Conservation (phyloP, 805 yeast genomes). For the Saccharomycopsis sp. region DNA sequence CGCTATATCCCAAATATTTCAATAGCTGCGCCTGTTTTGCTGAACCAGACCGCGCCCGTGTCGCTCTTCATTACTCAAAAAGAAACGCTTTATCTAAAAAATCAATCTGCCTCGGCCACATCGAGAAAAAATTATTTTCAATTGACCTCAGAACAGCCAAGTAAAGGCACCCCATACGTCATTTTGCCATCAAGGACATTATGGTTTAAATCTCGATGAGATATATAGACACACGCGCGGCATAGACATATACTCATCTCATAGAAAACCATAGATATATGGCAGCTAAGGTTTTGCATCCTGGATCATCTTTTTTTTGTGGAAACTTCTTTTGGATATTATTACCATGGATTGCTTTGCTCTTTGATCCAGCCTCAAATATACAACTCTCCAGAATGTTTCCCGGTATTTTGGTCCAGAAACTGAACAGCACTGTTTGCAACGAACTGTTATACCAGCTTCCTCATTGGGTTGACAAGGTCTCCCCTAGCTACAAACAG, state of each 20-base stretch:
- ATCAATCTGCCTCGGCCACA: no score
- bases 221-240: not conserved
- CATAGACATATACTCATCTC: not conserved
- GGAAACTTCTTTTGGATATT: not conserved
- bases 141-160: no score
- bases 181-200: not conserved
- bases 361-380: not conserved
- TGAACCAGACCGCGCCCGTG: no score
- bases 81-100: constrained; percentile 1
- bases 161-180: not conserved
- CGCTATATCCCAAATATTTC: no score
- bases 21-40: no score
- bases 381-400: not conserved
- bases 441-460: constrained; percentile 11
- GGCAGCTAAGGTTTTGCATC: not conserved
- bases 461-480: constrained; percentile 26
- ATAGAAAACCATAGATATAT: not conserved
- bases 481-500: constrained; percentile 26
- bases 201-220: not conserved
- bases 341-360: not conserved
- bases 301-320: not conserved
- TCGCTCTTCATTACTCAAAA: not conserved
- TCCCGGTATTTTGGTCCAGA: not conserved
- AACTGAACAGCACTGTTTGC: not conserved
- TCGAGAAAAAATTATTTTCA: not conserved